These are phyloP conservation scores for Peniophora sp. DNA, from an alignment of 1,284 basidiomycete genomes.

Conservation along the genomic window DNA sequence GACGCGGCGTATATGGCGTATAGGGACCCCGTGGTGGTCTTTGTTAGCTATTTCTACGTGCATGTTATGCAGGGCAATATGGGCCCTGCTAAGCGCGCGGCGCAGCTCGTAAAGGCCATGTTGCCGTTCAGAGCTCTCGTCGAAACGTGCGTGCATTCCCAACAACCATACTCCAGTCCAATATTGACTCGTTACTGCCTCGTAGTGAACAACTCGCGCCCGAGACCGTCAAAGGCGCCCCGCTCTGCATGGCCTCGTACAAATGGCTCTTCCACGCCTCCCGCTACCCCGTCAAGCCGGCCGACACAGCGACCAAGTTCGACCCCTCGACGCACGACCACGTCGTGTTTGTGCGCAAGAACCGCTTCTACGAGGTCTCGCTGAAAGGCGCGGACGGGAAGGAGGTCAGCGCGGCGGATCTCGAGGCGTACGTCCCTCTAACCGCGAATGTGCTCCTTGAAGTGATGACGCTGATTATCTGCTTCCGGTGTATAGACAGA, in stretches of 20 bases:
- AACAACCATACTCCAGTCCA: background rate
- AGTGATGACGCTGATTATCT: background rate
- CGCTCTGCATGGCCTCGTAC: constrained; percentile 94
- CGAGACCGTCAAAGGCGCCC: constrained; percentile 76
- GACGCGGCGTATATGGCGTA: constrained; percentile 84
- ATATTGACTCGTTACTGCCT: background rate
- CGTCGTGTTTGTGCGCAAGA: constrained; percentile 86
- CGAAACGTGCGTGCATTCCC: constrained; percentile 52
- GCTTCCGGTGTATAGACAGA: constrained; percentile 47
- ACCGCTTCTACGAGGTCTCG: constrained; percentile 81
- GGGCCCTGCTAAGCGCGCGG: constrained; percentile 63
- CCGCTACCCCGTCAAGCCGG: constrained; percentile 78
- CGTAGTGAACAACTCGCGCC: constrained; percentile 77
- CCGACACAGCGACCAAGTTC: constrained; percentile 83
- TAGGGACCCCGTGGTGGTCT: constrained; percentile 87
- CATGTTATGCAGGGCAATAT: constrained; percentile 49
- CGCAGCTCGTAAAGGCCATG: constrained; percentile 76
- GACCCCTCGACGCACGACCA: constrained; percentile 75
- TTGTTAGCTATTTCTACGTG: constrained; percentile 93
- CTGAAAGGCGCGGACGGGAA: constrained; percentile 55
- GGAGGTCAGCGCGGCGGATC: constrained; percentile 69
- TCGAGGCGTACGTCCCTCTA: constrained; percentile 52
- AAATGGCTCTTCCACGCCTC: constrained; percentile 94
- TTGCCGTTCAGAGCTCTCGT: constrained; percentile 77
- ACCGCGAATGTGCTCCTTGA: background rate